Evolutionary conservation across 2,329 filamentous ascomycete genomes (phyloP), one percentile per base, ranked within the genome.

Genomic region (Fusarium sp.): DNA sequence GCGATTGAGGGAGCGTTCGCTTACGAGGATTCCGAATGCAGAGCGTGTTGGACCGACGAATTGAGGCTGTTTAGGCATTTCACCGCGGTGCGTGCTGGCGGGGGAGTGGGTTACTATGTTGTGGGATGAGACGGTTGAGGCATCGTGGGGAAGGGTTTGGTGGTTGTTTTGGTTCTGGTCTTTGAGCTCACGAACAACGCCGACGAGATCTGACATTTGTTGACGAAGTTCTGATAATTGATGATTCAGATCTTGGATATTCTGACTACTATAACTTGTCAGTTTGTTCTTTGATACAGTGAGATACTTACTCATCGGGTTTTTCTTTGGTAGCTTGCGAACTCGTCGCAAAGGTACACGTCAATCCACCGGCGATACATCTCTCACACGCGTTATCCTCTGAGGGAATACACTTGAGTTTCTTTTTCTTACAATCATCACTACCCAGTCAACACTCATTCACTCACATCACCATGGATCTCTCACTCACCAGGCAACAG

Each of bases 401-500:
- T 1, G 66, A 64, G 4, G 78, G 78, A 41, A 81, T 74, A 69
- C 83, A 84, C 63, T 84, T 84, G 60, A 84, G 80, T 62, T 84
- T 84, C 33, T 81, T 72, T 42, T 80, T 82, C 63, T 83, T 83
- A 69, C 82, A 84, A 27, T 83, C 81, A 55, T 83, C 79, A 33
- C 80, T 80, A 37, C 15, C 9, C 16, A 9, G 57, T 78, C 49
- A 78, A 59, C 49, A 14, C 14, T 12, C 21, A 18, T 5, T 29
- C 27, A 29, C 7, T 4, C 11, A 1, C 4, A 5, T 9, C 12
- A 16, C 1, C 10, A 25, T 35, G 4, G 4, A 15, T 8, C 3
- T 29, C 29, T 51, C n/a, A 64, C 45, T 55, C 70, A 83, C 81
- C 81, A 83, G 19, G 81, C 81, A 7, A 81, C 77, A 12, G 81